Conservation (phyloP, 176 grass and related monocot genomes). For the Melocanna baccifera region DNA sequence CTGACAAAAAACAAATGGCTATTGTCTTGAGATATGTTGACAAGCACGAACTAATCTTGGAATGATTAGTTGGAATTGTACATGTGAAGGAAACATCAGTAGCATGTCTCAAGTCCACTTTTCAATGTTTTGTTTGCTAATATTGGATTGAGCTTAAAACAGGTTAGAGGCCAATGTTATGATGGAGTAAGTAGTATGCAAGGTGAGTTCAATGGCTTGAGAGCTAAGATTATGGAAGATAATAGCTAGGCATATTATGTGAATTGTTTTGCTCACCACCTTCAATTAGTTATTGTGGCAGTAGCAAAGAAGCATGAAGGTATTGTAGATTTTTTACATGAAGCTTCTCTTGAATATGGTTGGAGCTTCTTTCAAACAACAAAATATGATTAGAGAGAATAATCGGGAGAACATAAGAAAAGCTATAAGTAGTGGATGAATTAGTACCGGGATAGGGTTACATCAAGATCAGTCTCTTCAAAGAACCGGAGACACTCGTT, state of each 20-base stretch:
- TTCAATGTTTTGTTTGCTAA: too few species aligned
- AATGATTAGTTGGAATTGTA: neutral
- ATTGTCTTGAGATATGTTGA: neutral
- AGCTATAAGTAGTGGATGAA: too few species aligned
- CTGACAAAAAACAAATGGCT: neutral
- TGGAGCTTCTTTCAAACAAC: neutral
- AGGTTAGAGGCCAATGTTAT: too few species aligned
- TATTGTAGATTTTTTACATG: neutral
- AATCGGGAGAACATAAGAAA: neutral
- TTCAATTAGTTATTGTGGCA: too few species aligned
- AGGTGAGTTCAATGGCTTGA: neutral
- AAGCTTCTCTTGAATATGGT: neutral
- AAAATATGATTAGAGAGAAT: neutral
- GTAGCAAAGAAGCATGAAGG: too few species aligned
- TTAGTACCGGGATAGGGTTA: too few species aligned
- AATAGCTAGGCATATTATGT: neutral
- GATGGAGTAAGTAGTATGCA: too few species aligned
- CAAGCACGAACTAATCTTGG: neutral
- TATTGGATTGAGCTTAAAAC: too few species aligned
- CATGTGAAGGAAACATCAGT: too few species aligned
- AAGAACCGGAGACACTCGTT: too few species aligned
- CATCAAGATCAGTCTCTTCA: too few species aligned
- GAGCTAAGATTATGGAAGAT: neutral
- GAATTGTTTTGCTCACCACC: neutral
- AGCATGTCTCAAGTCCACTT: too few species aligned